Base-by-base conservation (phyloP, 2,329 filamentous ascomycete genomes). In the Myrmaecium sp. region DNA sequence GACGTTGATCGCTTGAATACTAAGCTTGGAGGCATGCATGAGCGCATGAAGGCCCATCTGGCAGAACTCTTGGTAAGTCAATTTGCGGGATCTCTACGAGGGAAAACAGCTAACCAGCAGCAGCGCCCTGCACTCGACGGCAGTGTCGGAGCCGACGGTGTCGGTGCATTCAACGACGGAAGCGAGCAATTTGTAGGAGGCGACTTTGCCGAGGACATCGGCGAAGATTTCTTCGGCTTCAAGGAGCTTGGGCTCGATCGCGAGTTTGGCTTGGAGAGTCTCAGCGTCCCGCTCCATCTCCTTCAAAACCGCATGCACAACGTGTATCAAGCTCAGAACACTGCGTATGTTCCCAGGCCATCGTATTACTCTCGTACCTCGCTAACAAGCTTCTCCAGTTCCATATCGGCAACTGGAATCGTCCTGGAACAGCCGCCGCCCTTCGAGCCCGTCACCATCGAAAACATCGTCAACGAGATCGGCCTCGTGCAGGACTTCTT, bases 181-280 rank as follows among this genome's bases (percentile, higher is more conserved):
- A 93, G 83, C 51, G 89, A 98, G 36, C 89, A 95, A 47, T 98
- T 95, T 40, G 74, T 94, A 25, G 82, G 80, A 23, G 89, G 89
- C 34, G 89, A 98, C 51, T 98, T 98, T 49, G 89, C 89, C 1
- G 89, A 94, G 48, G 89, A 98, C 40, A 77, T 98, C 8, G 86
- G 84, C 33, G 89, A 98, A 58, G 89, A 98, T 55, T 98, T 94
- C 66, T 98, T 98, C 44, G 89, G 89, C 15, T 95, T 98, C 67
- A 84, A 83, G 47, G 84, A 92, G 33, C 69, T 98, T 23, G 89
- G 89, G 22, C 66, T 98, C 31, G 83, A 93, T 43, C 76, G 74
- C 40, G 89, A 98, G 47, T 77, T 95, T 46, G 84, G 84, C 11
- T 64, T 89, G 34, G 75, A 86, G 17, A 78, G 78, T 38, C 69